phyloP scores from a whole-genome alignment of 805 yeast species.

The Metschnikowia noctiluminum region DNA sequence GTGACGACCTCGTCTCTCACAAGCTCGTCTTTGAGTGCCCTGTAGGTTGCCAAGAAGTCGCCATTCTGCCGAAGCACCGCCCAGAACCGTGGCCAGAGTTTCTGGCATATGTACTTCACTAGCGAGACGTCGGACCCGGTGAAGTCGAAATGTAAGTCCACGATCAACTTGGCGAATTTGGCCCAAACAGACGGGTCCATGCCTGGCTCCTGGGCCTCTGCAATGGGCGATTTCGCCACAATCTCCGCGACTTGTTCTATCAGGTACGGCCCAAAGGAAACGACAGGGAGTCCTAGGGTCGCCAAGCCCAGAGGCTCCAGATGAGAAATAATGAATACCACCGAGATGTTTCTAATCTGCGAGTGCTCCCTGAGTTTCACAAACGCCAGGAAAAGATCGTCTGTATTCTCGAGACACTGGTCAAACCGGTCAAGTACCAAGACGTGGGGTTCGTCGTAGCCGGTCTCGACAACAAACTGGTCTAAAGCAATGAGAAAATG shows the following conservation, averaged over 20 bases:
- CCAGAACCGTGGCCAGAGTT: slow-evolving; percentile 34
- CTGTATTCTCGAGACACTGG: slow-evolving; percentile 40
- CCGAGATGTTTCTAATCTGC: slow-evolving; percentile 27
- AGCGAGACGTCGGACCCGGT: slow-evolving; percentile 43
- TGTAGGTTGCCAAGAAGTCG: slow-evolving; percentile 35
- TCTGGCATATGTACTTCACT: slow-evolving; percentile 28
- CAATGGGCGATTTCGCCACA: slow-evolving; percentile 15
- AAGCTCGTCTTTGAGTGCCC: slow-evolving; percentile 28
- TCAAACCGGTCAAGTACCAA: slow-evolving; percentile 49
- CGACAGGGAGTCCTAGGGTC: slow-evolving; percentile 39
- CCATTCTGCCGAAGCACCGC: slow-evolving; percentile 21
- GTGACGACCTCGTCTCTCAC: slow-evolving; percentile 28
- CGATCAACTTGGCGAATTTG: slow-evolving; percentile 42
- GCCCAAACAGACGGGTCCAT: slow-evolving; percentile 30
- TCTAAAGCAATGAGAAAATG: slow-evolving; percentile 41
- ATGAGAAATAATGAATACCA: slow-evolving; percentile 40
- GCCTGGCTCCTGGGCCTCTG: slow-evolving; percentile 4
- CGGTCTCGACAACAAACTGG: slow-evolving; percentile 30
- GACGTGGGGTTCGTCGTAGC: slow-evolving; percentile 35
- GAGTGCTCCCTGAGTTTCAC: slow-evolving; percentile 43
- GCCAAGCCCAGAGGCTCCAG: slow-evolving; percentile 36
- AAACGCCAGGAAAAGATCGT: slow-evolving; percentile 40
- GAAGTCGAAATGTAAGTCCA: slow-evolving; percentile 44
- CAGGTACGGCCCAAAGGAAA: slow-evolving; percentile 38
- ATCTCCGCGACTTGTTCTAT: slow-evolving; percentile 36